These are phyloP conservation scores for Ophiocordyceps sinensis DNA, from an alignment of 2,329 filamentous ascomycete species.

Conservation along the genomic window DNA sequence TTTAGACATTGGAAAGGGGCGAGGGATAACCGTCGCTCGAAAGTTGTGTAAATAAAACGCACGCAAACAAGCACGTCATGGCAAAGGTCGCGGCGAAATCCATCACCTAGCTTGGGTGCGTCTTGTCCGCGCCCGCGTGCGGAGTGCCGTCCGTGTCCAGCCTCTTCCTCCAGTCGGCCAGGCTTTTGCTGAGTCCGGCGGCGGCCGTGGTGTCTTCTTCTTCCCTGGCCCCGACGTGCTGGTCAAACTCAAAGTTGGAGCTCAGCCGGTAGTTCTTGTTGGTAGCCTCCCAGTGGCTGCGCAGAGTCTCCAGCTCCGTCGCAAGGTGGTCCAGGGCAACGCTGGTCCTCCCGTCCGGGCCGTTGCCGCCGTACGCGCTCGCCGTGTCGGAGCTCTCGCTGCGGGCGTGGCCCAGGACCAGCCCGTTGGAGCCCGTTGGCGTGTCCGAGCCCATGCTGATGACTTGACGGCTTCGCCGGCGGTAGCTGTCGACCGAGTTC, in stretches of 20 bases:
- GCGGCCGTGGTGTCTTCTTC: constrained; percentile 25
- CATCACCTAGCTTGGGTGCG: constrained; percentile 8
- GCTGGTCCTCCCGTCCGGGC: constrained; percentile 37
- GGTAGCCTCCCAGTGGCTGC: constrained; percentile 87
- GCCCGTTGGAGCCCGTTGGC: constrained; percentile 18
- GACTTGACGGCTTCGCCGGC: constrained; percentile 54
- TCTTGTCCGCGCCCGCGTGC: constrained; percentile 13
- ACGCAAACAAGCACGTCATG: neutral
- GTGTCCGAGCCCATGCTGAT: constrained; percentile 36
- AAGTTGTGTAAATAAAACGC: no score
- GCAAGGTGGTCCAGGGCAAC: constrained; percentile 79
- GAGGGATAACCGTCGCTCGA: no score
- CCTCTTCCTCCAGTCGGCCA: constrained; percentile 69
- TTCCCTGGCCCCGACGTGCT: constrained; percentile 20
- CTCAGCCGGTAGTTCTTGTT: constrained; percentile 91
- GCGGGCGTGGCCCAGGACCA: constrained; percentile 27
- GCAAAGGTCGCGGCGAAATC: neutral
- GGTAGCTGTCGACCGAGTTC: constrained; percentile 84
- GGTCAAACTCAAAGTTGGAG: constrained; percentile 77
- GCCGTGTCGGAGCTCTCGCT: constrained; percentile 45
- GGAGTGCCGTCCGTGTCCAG: constrained; percentile 43
- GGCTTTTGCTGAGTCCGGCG: constrained; percentile 49
- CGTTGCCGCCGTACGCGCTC: constrained; percentile 45
- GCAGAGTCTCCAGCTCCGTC: constrained; percentile 78
- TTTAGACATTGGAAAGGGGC: no score